phyloP scores from a whole-genome alignment of 2,329 filamentous ascomycete species.

The Calonectria leucothoes region DNA sequence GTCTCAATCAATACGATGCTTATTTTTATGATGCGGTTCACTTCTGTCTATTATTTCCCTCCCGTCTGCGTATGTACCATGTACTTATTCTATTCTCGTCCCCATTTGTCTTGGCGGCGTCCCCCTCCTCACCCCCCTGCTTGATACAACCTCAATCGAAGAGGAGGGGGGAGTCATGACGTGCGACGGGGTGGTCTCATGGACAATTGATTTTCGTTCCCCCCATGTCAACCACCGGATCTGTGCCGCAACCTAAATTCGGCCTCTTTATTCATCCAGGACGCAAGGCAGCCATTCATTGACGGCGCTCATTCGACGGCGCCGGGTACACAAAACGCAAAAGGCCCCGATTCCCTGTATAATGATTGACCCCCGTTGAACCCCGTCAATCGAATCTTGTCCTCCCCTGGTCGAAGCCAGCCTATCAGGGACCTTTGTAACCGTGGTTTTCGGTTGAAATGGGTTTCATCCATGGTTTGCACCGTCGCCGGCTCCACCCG shows the following conservation, averaged over 20 bases:
- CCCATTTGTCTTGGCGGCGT: background rate
- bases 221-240: background rate
- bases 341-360: background rate
- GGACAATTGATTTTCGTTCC: background rate
- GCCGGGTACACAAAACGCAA: background rate
- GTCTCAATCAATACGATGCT: constrained; percentile 14
- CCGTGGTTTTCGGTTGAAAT: background rate
- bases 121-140: background rate
- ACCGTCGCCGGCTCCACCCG: background rate
- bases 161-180: background rate
- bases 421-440: constrained; percentile 2
- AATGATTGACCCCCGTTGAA: background rate
- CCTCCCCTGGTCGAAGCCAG: background rate
- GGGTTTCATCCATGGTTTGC: background rate
- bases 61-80: too few species aligned
- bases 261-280: background rate
- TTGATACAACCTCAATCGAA: background rate
- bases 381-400: background rate
- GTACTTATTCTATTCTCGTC: background rate
- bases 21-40: background rate
- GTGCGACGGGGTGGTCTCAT: background rate
- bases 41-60: too few species aligned
- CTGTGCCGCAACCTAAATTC: constrained; percentile 11
- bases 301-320: constrained; percentile 13
- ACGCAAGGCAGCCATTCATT: constrained; percentile 23